Conservation (phyloP, 768 basidiomycete species). For the Hortiboletus campestris region DNA sequence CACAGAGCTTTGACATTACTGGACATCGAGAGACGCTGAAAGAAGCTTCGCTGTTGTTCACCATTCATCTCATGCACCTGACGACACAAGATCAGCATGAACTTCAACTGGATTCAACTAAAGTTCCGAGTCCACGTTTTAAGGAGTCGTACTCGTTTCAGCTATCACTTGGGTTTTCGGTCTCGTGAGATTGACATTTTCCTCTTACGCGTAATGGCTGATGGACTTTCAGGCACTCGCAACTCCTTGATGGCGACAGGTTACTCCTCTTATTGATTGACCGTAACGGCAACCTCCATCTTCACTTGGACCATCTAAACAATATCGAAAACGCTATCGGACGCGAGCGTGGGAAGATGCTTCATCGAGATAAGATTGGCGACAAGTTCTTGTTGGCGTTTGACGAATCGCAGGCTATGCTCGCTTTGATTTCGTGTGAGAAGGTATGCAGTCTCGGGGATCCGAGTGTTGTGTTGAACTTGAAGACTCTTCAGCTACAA, state of each 20-base stretch:
- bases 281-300: conserved; percentile 26
- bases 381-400: conserved; percentile 45
- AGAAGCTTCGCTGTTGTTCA: conserved; percentile 24
- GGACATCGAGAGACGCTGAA: conserved; percentile 19
- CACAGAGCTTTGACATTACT: conserved; percentile 15
- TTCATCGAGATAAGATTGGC: conserved; percentile 48
- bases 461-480: not conserved
- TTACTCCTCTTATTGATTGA: conserved; percentile 43
- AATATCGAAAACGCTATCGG: conserved; percentile 36
- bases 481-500: conserved; percentile 27
- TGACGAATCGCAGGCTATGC: conserved; percentile 50
- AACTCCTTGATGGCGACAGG: conserved; percentile 41
- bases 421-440: conserved; percentile 42
- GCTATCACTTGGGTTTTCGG: conserved; percentile 19
- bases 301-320: conserved; percentile 38
- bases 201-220: not conserved
- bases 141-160: conserved; percentile 26
- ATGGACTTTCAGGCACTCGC: conserved; percentile 30
- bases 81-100: conserved; percentile 32
- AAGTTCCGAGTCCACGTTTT: conserved; percentile 26
- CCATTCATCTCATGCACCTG: conserved; percentile 28
- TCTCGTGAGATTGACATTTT: conserved; percentile 19
- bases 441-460: conserved; percentile 34
- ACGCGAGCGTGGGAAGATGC: conserved; percentile 29
- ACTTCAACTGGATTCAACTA: conserved; percentile 22